Base-by-base conservation (phyloP, 1,284 basidiomycete species). In the Cutaneotrichosporon cutaneum region DNA sequence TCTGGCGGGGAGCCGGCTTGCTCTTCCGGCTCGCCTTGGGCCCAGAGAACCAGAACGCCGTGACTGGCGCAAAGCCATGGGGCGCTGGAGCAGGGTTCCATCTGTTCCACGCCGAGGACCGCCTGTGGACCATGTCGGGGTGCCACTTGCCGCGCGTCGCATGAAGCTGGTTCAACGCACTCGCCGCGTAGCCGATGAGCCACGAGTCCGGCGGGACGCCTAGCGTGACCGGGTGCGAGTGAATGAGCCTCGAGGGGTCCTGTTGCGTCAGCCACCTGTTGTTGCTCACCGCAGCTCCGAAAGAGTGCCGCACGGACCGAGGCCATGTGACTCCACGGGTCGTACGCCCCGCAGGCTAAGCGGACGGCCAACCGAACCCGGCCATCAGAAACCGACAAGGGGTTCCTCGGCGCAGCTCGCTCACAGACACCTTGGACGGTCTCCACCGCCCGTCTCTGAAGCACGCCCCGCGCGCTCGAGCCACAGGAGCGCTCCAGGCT, bases 1-100 rank as follows among this genome's bases (percentile, higher is more conserved):
- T 61, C 9, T 60, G 54, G 14, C 70, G 66, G 3, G 66, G 58
- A 0, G 36, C 48, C 0, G 60, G 61, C 24, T 22, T 64, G 59
- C 60, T 26, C 5, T 59, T 45, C 2, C 72, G 64, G 9, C 21
- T 27, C 4, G 22, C 50, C 58, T 77, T 77, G 48, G 61, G 60
- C 2, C 75, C 75, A 10, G 69, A 67, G 56, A 63, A 77, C 76
- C 76, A 77, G 56, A 76, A 77, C 9, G 63, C 73, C 26, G 71
- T 70, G 27, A 77, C 72, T 0, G 65, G 56, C 10, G 66, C 66
- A 47, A 76, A 74, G 8, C 71, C 73, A 2, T 59, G 36, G 4
- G 48, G 39, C 3, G 30, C 26, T 6, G 42, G 18, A 24, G 39
- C n/a, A 13, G 39, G 18, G 47, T 26, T 51, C 54, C 22, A 56